Percentiles rank a stretch among this genome's conserved stretches.
These are phyloP conservation scores for Monilinia polystroma DNA, from an alignment of 2,329 filamentous ascomycete genomes.

Conservation along the genomic window DNA sequence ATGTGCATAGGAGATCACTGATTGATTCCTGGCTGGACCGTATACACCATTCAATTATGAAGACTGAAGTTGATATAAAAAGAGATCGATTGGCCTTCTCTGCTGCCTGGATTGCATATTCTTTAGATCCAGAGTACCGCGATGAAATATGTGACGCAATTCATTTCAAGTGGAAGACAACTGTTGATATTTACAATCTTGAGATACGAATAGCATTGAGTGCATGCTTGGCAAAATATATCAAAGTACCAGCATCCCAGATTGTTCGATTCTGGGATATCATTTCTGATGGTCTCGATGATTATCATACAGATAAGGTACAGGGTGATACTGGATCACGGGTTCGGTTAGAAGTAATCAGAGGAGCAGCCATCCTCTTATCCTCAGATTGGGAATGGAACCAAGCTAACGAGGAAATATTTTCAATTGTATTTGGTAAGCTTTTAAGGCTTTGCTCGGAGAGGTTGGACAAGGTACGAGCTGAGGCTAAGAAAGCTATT, in stretches of 20 bases:
- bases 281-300: slow-evolving; percentile 65
- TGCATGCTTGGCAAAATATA: slow-evolving; percentile 50
- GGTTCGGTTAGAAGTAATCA: slow-evolving; percentile 76
- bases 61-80: not conserved
- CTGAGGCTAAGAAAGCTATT: slow-evolving; percentile 59
- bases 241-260: slow-evolving; percentile 40
- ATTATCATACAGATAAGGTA: slow-evolving; percentile 83
- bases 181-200: slow-evolving; percentile 41
- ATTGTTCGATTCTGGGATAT: slow-evolving; percentile 28
- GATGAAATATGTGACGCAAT: slow-evolving; percentile 46
- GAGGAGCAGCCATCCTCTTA: slow-evolving; percentile 53
- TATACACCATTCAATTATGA: not conserved
- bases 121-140: slow-evolving; percentile 10
- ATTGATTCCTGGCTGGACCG: not conserved
- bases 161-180: slow-evolving; percentile 49
- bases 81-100: slow-evolving; percentile 47
- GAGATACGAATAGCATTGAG: slow-evolving; percentile 57
- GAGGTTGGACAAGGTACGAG: slow-evolving; percentile 83
- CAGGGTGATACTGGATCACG: slow-evolving; percentile 88
- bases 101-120: slow-evolving; percentile 43
- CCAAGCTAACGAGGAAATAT: slow-evolving; percentile 21
- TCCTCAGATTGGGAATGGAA: slow-evolving; percentile 19
- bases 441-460: slow-evolving; percentile 73
- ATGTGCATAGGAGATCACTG: too few species aligned
- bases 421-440: slow-evolving; percentile 27